Conservation (phyloP, 306 rosid species). For the Cyclanthera cordifolia region DNA sequence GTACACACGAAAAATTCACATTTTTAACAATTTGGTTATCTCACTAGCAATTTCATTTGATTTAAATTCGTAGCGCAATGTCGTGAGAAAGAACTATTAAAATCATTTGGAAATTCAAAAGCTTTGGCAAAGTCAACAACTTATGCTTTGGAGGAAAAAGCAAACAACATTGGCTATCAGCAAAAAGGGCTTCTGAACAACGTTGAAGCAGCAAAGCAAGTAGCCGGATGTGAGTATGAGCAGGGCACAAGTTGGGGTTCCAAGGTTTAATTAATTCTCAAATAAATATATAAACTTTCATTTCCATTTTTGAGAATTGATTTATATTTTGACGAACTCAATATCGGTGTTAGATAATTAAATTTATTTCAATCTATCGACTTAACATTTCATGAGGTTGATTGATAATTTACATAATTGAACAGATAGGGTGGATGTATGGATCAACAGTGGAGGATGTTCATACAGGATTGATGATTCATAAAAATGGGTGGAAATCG, state of each 20-base stretch:
- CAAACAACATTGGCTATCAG: not conserved
- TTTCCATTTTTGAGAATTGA: no score
- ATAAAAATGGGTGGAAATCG: conserved; percentile 21
- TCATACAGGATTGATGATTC: conserved; percentile 21
- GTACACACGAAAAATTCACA: no score
- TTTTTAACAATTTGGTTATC: no score
- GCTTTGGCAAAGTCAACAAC: not conserved
- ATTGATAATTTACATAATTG: no score
- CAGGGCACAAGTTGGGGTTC: not conserved
- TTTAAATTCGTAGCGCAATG: no score
- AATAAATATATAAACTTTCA: no score
- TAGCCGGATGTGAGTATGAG: not conserved
- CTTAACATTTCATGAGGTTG: no score
- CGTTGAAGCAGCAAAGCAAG: not conserved
- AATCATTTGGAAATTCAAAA: not conserved
- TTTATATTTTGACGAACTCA: no score
- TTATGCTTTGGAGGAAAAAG: not conserved
- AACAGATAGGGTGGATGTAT: conserved; percentile 27
- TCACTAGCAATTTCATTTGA: no score
- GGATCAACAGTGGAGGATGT: conserved; percentile 24
- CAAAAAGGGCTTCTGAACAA: not conserved
- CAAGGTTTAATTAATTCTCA: not conserved
- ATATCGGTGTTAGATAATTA: no score
- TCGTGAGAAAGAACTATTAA: not conserved
- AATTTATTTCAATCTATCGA: no score